Base-by-base conservation (phyloP, 2,329 filamentous ascomycete species). In the Didymella pomorum region DNA sequence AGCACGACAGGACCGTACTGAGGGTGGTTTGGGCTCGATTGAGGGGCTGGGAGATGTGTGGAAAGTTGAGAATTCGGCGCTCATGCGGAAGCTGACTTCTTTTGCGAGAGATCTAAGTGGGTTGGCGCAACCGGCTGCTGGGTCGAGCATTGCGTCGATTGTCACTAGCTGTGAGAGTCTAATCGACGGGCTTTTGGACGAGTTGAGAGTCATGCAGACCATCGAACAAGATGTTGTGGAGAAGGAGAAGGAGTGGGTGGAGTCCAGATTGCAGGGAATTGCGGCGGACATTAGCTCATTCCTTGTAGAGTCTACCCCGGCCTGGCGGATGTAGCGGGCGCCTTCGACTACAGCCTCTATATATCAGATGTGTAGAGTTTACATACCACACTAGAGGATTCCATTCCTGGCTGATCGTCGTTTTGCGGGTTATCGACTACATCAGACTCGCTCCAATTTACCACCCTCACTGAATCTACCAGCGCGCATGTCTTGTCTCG, bases 221-320 rank as follows among this genome's bases (percentile, higher is more conserved):
- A 68, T 78, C 12, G 73, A 78, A 59, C 49, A 42, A 14, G 68
- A 67, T 28, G 67, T 76, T 4, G 70, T 74, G 10, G 51, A 54
- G n/a, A 65, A 56, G 35, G 77, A 78, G 58, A 71, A 70, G 58
- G 59, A 65, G 23, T 78, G 75, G 72, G 69, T 79, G 8, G 76
- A 78, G 56, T 61, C 57, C n/a, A 64, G 70, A 12, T 63, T 77
- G 31, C 58, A 64, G 35, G 60, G 52, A 10, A 74, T 76, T 29
- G 72, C 72, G 10, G 61, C 60, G 23, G 67, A 67, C 37, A 60
- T 68, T 52, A 65, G 62, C 35, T 46, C 52, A 10, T 61, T 64
- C 10, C 31, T 58, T 26, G 45, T 63, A 6, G 67, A 65, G 25
- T 53, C 48, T 49, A 57, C 23, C 47, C 60, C 67, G 18, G 65